Evolutionary conservation across 1,284 basidiomycete genomes (phyloP).

Genomic region (Cryptococcus sp.): DNA sequence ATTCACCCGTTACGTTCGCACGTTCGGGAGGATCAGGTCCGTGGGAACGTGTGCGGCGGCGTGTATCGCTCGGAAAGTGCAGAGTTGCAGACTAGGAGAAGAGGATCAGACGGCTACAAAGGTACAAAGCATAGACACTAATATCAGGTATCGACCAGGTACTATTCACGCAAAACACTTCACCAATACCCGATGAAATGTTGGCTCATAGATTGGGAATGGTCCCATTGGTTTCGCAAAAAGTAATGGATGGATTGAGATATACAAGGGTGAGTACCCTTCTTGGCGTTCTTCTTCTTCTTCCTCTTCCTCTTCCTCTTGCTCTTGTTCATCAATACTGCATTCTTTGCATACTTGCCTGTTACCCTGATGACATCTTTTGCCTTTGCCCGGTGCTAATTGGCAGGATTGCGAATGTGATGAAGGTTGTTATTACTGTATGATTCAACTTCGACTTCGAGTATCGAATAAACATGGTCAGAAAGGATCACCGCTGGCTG

Average conservation of each 20-base stretch:
- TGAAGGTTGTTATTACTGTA: slow-evolving; percentile 49
- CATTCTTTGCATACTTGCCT: too few relatives aligned
- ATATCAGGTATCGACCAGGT: slow-evolving; percentile 98
- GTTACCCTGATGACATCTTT: too few relatives aligned
- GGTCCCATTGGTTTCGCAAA: slow-evolving; percentile 80
- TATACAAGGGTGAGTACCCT: slow-evolving; percentile 48
- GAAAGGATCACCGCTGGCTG: slow-evolving; percentile 30
- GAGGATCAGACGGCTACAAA: too few relatives aligned
- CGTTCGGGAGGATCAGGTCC: too few relatives aligned
- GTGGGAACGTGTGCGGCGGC: too few relatives aligned
- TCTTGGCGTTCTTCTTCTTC: too few relatives aligned
- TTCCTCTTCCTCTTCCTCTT: neutral
- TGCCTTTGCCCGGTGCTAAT: neutral
- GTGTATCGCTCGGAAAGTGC: too few relatives aligned
- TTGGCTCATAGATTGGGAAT: slow-evolving; percentile 93
- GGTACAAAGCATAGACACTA: too few relatives aligned
- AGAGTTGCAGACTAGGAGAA: too few relatives aligned
- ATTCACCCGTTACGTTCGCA: slow-evolving; percentile 3
- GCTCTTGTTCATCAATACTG: neutral
- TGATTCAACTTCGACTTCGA: slow-evolving; percentile 42
- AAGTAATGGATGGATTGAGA: slow-evolving; percentile 77
- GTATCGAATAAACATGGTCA: slow-evolving; percentile 30
- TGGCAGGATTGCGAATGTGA: slow-evolving; percentile 47
- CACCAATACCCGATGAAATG: slow-evolving; percentile 95
- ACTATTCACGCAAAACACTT: slow-evolving; percentile 85